Conservation (phyloP, 1,139 yeast species). For the Hemisphaericaspora xylanilytica region DNA sequence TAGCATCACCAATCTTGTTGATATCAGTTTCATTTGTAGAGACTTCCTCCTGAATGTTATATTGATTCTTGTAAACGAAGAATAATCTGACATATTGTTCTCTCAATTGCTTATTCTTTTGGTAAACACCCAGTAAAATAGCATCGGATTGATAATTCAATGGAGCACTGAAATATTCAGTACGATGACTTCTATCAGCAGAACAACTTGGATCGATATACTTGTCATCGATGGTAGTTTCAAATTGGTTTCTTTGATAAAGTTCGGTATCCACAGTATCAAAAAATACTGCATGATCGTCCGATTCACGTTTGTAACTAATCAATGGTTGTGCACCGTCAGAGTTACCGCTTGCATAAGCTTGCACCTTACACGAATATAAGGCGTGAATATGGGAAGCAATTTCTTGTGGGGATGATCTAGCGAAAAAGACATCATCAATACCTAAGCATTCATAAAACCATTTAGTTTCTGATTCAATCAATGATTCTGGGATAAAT, state of each 20-base stretch:
- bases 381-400: conserved; percentile 82
- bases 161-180: conserved; percentile 81
- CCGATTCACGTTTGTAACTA: conserved; percentile 71
- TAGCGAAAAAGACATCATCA: conserved; percentile 88
- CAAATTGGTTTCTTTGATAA: conserved; percentile 44
- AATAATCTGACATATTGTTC: conserved; percentile 71
- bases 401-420: conserved; percentile 76
- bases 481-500: conserved; percentile 81
- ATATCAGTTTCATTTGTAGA: conserved; percentile 48
- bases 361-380: conserved; percentile 90
- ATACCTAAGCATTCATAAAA: conserved; percentile 86
- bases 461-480: conserved; percentile 87
- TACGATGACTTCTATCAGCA: conserved; percentile 51
- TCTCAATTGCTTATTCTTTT: conserved; percentile 29
- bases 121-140: conserved; percentile 42
- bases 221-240: conserved; percentile 73
- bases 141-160: conserved; percentile 49
- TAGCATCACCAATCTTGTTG: conserved; percentile 70
- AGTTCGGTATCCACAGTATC: conserved; percentile 55
- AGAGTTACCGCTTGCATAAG: conserved; percentile 47
- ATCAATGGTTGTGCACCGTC: conserved; percentile 49
- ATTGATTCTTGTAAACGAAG: conserved; percentile 81
- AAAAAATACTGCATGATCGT: conserved; percentile 89
- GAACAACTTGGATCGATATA: conserved; percentile 64
- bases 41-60: conserved; percentile 29